A percentile compares a stretch with the other conserved stretches of the same genome.
Conservation (phyloP, 164 flowering plant genomes). For the Berberis vulgaris region DNA sequence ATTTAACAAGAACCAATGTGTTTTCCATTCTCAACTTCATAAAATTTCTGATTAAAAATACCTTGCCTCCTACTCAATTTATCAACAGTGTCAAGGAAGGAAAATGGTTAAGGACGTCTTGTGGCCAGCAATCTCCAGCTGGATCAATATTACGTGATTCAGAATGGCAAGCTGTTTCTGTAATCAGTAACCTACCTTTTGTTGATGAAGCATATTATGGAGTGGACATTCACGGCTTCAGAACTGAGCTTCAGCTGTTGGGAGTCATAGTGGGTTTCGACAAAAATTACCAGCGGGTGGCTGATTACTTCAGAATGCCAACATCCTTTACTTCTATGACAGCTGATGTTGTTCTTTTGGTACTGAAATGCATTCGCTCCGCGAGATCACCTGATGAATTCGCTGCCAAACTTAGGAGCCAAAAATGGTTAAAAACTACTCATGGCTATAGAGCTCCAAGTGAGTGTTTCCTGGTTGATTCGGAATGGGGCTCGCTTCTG, state of each 20-base stretch:
- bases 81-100: constrained; percentile 25
- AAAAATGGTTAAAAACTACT: constrained; percentile 28
- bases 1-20: constrained; percentile 28
- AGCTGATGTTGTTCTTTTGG: constrained; percentile 23
- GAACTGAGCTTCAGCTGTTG: constrained; percentile 40
- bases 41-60: constrained; percentile 24
- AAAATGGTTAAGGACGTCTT: constrained; percentile 39
- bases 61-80: constrained; percentile 26
- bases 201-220: constrained; percentile 33
- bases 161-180: constrained; percentile 37
- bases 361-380: constrained; percentile 30
- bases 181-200: constrained; percentile 35
- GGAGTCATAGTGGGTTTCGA: constrained; percentile 42
- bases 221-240: constrained; percentile 26
- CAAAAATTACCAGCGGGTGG: constrained; percentile 28
- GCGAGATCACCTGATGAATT: constrained; percentile 12
- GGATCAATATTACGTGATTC: constrained; percentile 33
- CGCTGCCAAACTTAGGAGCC: constrained; percentile 13
- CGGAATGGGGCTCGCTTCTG: constrained; percentile 51
- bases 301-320: constrained; percentile 26
- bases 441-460: constrained; percentile 31
- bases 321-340: constrained; percentile 10
- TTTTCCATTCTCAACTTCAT: constrained; percentile 44
- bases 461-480: constrained; percentile 35
- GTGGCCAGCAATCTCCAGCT: constrained; percentile 37